Evolutionary conservation across 495 filamentous ascomycete genomes (phyloP), one percentile per base, ranked within the genome.

Genomic region (Trichoderma gamsii): DNA sequence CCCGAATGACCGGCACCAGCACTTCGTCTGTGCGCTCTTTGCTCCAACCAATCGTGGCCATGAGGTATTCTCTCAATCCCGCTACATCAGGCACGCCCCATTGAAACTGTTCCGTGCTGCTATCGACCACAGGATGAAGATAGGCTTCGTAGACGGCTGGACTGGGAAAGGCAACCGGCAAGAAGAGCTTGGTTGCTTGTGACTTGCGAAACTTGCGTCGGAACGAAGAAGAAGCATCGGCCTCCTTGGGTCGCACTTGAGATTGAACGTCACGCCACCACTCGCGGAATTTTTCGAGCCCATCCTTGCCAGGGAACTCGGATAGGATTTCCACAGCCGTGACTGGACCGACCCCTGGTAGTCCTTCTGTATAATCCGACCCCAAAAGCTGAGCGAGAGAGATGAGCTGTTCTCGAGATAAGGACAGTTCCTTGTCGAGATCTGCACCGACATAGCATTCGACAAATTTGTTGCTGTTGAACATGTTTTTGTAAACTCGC

Each of bases 401-500:
- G 68, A 98, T 97, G 35, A 99, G 85, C 73, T 92, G 91, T 27
- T 85, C 80, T 25, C 94, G 87, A 15, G 90, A 88, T 1, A 99
- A 87, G 3, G 89, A 90, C 65, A 96, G 89, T 69, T 99, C 95
- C 70, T 91, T 89, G 73, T 96, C 92, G 2, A 99, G 83, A 72
- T 98, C 94, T 3, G 81, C 80, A n/a, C 88, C 79, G 32, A 99
- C 86, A 72, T 97, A 99, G 77, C 95, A 98, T 79, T 99, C 96
- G 52, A 99, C 95, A 72, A 89, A 96, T 72, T 98, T 98, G 78
- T 92, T 91, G 72, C 90, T 89, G 76, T 97, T 98, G 84, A 99
- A 99, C 92, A 98, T 96, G 80, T 99, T 97, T 70, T 98, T 97
- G 82, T 98, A 99, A 21, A 99, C 89, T 18, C 95, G 84, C 0